A percentile compares a stretch with the other conserved stretches of the same genome.
Evolutionary conservation across 352 stramenopile species (phyloP).

Genomic region (Elongisporangium prolatum): DNA sequence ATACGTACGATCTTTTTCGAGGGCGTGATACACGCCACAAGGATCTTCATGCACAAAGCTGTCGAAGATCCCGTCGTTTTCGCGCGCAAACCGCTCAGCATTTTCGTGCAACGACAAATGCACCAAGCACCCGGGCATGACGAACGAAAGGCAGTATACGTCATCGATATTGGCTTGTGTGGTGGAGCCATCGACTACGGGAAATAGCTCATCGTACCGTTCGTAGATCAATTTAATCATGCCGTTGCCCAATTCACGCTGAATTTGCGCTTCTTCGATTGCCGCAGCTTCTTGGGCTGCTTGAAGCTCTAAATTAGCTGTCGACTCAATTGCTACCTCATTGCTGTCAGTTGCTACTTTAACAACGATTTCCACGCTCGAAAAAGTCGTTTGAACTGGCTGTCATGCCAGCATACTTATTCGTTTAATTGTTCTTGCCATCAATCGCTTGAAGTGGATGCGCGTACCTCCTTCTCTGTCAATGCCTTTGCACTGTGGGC

Average conservation of each 20-base stretch:
- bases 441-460: background rate
- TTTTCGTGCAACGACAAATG: conserved; percentile 54
- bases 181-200: conserved; percentile 69
- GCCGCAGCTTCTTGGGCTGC: background rate
- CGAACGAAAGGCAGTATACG: conserved; percentile 84
- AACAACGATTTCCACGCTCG: background rate
- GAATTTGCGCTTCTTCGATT: background rate
- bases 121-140: conserved; percentile 85
- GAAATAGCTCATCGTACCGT: conserved; percentile 84
- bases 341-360: background rate
- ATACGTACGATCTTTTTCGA: conserved; percentile 66
- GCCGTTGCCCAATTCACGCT: conserved; percentile 27
- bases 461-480: background rate
- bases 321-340: too few species aligned
- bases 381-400: background rate
- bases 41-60: conserved; percentile 68
- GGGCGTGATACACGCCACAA: conserved; percentile 55
- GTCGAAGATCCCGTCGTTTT: conserved; percentile 46
- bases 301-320: background rate
- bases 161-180: conserved; percentile 78
- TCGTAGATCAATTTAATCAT: conserved; percentile 82
- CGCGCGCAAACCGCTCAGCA: conserved; percentile 43
- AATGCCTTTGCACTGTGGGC: background rate
- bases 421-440: background rate
- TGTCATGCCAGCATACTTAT: background rate